Evolutionary conservation across 2,329 filamentous ascomycete species (phyloP).

Genomic region (Ustulina deusta): DNA sequence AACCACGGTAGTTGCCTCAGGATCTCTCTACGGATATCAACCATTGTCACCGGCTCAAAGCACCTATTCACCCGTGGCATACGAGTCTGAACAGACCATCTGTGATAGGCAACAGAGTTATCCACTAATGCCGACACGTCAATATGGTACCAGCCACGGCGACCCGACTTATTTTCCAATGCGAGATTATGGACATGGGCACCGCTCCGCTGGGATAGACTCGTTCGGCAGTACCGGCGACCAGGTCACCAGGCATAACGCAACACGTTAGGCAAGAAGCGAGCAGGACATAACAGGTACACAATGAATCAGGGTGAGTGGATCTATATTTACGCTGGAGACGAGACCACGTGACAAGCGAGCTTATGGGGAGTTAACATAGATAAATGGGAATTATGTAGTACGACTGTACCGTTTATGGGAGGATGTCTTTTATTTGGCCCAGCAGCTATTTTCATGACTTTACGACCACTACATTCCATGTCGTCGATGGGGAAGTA

Average conservation of each 20-base stretch:
- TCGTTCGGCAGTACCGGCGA: constrained; percentile 7
- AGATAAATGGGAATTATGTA: background rate
- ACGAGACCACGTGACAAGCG: background rate
- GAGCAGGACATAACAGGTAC: background rate
- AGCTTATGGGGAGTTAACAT: background rate
- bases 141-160: constrained; percentile 17
- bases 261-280: background rate
- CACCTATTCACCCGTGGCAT: constrained; percentile 21
- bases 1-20: background rate
- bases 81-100: constrained; percentile 18
- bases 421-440: background rate
- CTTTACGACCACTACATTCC: constrained; percentile 1
- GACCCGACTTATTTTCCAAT: constrained; percentile 4
- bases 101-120: constrained; percentile 24
- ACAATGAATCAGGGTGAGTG: background rate
- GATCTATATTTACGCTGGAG: background rate
- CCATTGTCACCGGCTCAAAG: constrained; percentile 24
- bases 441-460: background rate
- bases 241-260: background rate
- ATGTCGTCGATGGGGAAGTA: background rate
- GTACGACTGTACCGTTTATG: background rate
- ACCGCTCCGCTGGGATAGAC: background rate
- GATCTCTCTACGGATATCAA: constrained; percentile 18
- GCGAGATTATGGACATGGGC: constrained; percentile 18
- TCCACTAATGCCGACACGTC: constrained; percentile 3